Percentiles rank a stretch among this genome's conserved stretches.
Evolutionary conservation across 1,139 yeast genomes (phyloP).

Genomic region (Saccharomyces hybrid): DNA sequence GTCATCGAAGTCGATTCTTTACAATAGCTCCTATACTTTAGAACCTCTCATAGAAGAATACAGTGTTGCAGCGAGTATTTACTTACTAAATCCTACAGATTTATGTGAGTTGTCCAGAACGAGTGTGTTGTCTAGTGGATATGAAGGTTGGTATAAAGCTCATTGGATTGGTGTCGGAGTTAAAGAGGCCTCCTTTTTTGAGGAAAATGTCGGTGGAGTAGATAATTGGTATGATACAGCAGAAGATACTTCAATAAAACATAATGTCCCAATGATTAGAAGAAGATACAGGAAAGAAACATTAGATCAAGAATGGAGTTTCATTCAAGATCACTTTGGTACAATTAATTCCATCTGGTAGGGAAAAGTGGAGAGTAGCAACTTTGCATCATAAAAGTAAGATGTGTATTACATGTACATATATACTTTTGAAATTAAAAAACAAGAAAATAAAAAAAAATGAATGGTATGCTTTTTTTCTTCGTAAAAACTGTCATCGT

Average conservation of each 20-base stretch:
- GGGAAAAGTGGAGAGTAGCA: not conserved
- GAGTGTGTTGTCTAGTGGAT: constrained; percentile 63
- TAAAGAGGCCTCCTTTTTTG: constrained; percentile 7
- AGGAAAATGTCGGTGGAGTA: constrained; percentile 21
- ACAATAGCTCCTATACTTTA: constrained; percentile 47
- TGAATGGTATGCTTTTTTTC: not conserved
- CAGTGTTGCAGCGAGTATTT: constrained; percentile 66
- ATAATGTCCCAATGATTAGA: constrained; percentile 28
- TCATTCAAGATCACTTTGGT: constrained; percentile 11
- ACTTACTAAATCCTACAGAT: constrained; percentile 57
- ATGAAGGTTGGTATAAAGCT: constrained; percentile 71
- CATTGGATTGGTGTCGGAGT: constrained; percentile 73
- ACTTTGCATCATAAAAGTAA: not conserved
- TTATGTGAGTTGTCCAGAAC: constrained; percentile 50
- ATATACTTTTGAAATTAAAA: not conserved
- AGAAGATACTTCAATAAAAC: constrained; percentile 25
- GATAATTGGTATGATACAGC: constrained; percentile 28
- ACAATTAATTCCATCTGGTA: not conserved
- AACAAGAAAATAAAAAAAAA: not conserved
- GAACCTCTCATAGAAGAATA: constrained; percentile 68
- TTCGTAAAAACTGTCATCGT: not conserved
- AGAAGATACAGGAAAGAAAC: constrained; percentile 24
- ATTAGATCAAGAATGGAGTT: constrained; percentile 26
- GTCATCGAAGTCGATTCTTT: constrained; percentile 50
- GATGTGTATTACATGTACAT: not conserved